Evolutionary conservation across 371 early-diverging fungal species (phyloP).

Genomic region (Cokeromyces recurvatus): DNA sequence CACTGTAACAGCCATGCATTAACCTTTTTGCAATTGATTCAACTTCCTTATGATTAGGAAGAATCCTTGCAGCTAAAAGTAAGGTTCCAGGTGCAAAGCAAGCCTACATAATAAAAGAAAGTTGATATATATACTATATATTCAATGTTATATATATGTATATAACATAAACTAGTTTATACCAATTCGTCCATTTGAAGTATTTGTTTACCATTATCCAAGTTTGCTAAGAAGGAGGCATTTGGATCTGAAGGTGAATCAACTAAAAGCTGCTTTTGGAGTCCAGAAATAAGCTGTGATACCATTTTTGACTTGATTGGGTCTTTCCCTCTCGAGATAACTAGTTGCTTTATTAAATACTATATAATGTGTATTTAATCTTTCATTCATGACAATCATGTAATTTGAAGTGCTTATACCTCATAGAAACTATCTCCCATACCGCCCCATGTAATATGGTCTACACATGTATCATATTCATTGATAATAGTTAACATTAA

Average conservation of each 20-base stretch:
- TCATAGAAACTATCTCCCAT: slow-evolving; percentile 57
- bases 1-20: slow-evolving; percentile 38
- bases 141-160: too few species aligned
- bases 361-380: too few species aligned
- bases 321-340: slow-evolving; percentile 46
- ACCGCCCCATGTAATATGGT: slow-evolving; percentile 42
- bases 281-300: slow-evolving; percentile 20
- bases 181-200: slow-evolving; percentile 42
- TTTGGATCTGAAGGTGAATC: slow-evolving; percentile 21
- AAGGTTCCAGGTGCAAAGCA: slow-evolving; percentile 42
- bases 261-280: slow-evolving; percentile 21
- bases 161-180: background rate
- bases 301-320: slow-evolving; percentile 39
- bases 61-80: slow-evolving; percentile 25
- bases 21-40: slow-evolving; percentile 24
- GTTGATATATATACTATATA: background rate
- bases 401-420: too few species aligned
- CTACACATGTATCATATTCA: slow-evolving; percentile 1
- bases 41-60: slow-evolving; percentile 19
- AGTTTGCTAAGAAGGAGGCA: slow-evolving; percentile 17
- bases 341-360: slow-evolving; percentile 60
- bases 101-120: slow-evolving; percentile 5
- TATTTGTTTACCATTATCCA: slow-evolving; percentile 10
- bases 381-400: too few species aligned
- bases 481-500: too few species aligned